Conservation (phyloP, 345 rosid genomes). For the Adansonia digitata region DNA sequence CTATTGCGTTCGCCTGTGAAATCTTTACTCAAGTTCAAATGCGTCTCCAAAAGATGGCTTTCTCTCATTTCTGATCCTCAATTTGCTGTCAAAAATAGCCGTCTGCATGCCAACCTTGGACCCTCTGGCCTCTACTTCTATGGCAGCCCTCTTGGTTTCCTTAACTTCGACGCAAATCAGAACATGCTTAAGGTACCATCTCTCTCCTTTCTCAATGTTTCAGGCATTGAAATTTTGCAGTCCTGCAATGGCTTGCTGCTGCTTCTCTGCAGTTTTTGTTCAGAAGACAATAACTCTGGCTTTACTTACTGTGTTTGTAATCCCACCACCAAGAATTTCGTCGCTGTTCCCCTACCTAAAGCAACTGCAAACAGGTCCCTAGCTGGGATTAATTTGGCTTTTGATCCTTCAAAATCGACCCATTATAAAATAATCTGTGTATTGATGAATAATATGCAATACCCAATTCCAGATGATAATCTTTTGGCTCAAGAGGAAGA, state of each 20-base stretch:
- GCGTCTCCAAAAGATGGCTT: neutral
- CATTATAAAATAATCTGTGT: neutral
- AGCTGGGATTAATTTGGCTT: neutral
- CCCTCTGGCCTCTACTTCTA: conserved; percentile 9
- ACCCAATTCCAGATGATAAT: neutral
- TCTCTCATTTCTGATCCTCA: neutral
- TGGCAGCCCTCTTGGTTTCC: conserved; percentile 6
- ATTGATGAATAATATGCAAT: neutral
- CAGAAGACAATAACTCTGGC: neutral
- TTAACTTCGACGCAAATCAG: neutral
- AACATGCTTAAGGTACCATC: conserved; percentile 6
- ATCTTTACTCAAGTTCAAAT: neutral
- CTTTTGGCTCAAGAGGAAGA: neutral
- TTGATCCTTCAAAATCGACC: neutral
- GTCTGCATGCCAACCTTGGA: neutral
- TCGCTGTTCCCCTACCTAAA: neutral
- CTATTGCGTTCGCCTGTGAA: neutral
- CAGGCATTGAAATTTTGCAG: conserved; percentile 5
- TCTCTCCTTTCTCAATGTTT: neutral
- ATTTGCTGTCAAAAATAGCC: neutral
- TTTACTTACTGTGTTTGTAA: conserved; percentile 6
- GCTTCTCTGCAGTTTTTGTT: conserved; percentile 1
- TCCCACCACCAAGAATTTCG: conserved; percentile 3
- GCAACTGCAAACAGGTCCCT: conserved; percentile 5
- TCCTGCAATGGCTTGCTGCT: conserved; percentile 5